Evolutionary conservation across 2,329 filamentous ascomycete species (phyloP).

Genomic region (Diaporthe sp.): DNA sequence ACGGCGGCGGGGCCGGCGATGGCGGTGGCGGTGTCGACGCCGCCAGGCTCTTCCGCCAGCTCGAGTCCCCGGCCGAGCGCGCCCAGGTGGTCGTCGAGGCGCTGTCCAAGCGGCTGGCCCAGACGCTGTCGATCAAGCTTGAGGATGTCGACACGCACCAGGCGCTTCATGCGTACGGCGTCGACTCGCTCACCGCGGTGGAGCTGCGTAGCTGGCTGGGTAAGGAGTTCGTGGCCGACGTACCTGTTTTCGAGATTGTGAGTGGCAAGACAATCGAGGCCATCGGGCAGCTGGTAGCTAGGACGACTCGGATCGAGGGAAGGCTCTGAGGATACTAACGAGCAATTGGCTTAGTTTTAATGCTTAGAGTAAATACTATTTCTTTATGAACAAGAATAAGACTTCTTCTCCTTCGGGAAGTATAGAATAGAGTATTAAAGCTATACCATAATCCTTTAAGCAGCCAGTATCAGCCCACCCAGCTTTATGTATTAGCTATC

Average conservation of each 20-base stretch:
- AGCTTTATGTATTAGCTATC: no score
- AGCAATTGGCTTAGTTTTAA: no score
- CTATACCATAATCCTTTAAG: no score
- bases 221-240: conserved; percentile 50
- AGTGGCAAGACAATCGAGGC: conserved; percentile 33
- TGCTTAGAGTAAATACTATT: no score
- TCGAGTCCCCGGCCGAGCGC: conserved; percentile 12
- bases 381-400: no score
- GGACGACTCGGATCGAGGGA: not conserved
- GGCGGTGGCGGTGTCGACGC: conserved; percentile 7
- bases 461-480: no score
- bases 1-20: not conserved
- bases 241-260: conserved; percentile 56
- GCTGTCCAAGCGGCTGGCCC: conserved; percentile 49
- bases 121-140: conserved; percentile 50
- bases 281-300: not conserved
- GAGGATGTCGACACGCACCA: conserved; percentile 49
- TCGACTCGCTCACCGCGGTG: conserved; percentile 59
- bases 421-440: no score
- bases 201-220: conserved; percentile 59
- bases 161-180: conserved; percentile 52
- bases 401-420: no score
- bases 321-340: no score
- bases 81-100: conserved; percentile 44
- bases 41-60: conserved; percentile 37